A percentile compares a stretch with the other conserved stretches of the same genome.
Evolutionary conservation across 1,284 basidiomycete genomes (phyloP).

Genomic region (Moesziomyces parantarcticus): DNA sequence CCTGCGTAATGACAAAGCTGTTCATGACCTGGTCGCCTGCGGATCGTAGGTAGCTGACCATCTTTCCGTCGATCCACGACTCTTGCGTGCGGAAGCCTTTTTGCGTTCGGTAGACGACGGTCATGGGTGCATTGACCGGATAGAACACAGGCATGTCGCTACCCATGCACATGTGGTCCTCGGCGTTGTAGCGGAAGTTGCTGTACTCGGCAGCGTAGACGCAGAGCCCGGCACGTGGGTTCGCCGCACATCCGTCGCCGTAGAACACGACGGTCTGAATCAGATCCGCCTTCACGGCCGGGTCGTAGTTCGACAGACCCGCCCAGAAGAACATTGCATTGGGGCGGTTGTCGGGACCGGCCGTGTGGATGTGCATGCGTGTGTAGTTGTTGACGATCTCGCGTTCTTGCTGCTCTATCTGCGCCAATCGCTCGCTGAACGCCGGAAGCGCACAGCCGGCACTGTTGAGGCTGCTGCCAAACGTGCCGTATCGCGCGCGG

Average conservation of each 20-base stretch:
- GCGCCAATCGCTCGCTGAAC: conserved; percentile 20
- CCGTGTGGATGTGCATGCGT: conserved; percentile 12
- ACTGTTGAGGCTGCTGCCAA: conserved; percentile 34
- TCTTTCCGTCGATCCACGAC: conserved; percentile 35
- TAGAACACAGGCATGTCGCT: conserved; percentile 40
- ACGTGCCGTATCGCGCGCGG: conserved; percentile 29
- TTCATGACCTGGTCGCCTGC: conserved; percentile 49
- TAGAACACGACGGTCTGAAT: conserved; percentile 47
- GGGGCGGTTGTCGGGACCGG: conserved; percentile 5
- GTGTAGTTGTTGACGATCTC: conserved; percentile 41
- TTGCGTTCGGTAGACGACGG: conserved; percentile 37
- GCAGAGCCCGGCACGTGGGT: conserved; percentile 29
- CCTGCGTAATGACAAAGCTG: conserved; percentile 47
- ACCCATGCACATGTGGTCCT: conserved; percentile 48
- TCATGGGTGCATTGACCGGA: conserved; percentile 22
- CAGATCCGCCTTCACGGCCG: conserved; percentile 14
- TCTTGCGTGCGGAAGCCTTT: conserved; percentile 42
- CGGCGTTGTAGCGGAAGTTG: conserved; percentile 28
- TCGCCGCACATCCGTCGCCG: conserved; percentile 39
- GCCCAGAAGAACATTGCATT: conserved; percentile 48
- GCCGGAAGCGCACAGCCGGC: conserved; percentile 37
- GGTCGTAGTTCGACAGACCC: conserved; percentile 41
- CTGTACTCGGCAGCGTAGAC: conserved; percentile 37
- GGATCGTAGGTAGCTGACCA: conserved; percentile 33
- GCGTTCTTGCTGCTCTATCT: conserved; percentile 19